phyloP scores from a whole-genome alignment of 2,329 filamentous ascomycete genomes.

The Claviceps sp. region DNA sequence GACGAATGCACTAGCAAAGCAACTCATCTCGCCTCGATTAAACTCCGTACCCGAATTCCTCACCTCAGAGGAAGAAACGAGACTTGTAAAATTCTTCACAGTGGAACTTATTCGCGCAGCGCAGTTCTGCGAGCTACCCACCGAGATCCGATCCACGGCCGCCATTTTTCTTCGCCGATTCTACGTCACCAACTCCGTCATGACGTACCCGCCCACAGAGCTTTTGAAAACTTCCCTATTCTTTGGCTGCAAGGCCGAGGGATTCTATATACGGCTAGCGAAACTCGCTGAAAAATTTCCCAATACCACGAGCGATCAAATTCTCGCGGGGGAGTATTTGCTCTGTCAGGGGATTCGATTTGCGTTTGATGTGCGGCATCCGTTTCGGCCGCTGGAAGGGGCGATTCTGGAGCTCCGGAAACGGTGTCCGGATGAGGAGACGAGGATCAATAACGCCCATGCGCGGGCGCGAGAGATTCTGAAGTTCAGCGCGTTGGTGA shows the following conservation, averaged over 20 bases:
- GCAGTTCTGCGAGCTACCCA: conserved; percentile 37
- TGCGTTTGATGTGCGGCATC: conserved; percentile 85
- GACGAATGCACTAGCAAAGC: conserved; percentile 62
- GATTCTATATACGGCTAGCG: conserved; percentile 53
- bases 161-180: conserved; percentile 87
- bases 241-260: conserved; percentile 87
- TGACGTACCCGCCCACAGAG: conserved; percentile 87
- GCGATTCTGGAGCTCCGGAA: conserved; percentile 70
- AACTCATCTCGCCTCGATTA: conserved; percentile 45
- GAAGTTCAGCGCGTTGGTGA: conserved; percentile 69
- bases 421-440: conserved; percentile 46
- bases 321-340: conserved; percentile 84
- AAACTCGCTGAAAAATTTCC: conserved; percentile 58
- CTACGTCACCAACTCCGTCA: conserved; percentile 88
- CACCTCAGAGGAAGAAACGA: conserved; percentile 69
- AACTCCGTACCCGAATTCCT: conserved; percentile 59
- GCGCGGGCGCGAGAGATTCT: conserved; percentile 58
- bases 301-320: conserved; percentile 61
- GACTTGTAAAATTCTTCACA: conserved; percentile 67
- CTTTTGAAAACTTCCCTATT: conserved; percentile 85
- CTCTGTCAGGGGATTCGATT: conserved; percentile 87
- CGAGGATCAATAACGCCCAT: conserved; percentile 49
- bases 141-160: conserved; percentile 50
- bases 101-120: conserved; percentile 44
- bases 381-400: conserved; percentile 77